phyloP scores from a whole-genome alignment of 495 filamentous ascomycete genomes.

The Ascodesmis nigricans region DNA sequence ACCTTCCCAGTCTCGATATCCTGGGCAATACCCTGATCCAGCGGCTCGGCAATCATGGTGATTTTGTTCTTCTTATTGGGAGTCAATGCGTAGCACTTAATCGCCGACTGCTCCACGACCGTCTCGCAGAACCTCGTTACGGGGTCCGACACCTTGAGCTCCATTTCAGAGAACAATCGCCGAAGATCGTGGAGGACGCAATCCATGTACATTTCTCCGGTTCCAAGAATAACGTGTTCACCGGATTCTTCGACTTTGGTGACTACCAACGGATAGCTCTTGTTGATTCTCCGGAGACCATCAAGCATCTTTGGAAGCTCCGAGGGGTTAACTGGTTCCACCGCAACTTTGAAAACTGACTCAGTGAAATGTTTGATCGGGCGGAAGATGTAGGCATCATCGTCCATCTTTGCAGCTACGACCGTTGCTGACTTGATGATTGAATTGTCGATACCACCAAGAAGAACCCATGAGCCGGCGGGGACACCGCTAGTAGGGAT shows the following conservation, averaged over 20 bases:
- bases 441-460: constrained; percentile 87
- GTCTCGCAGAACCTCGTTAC: constrained; percentile 97
- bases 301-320: constrained; percentile 99
- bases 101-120: constrained; percentile 88
- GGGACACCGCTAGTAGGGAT: constrained; percentile 78
- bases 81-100: constrained; percentile 92
- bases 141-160: constrained; percentile 92
- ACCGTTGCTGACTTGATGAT: constrained; percentile 96
- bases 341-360: constrained; percentile 91
- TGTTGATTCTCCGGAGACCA: constrained; percentile 87
- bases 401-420: constrained; percentile 55
- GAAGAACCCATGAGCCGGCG: constrained; percentile 81
- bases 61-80: constrained; percentile 99
- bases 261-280: constrained; percentile 81
- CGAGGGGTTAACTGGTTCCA: constrained; percentile 94
- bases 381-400: constrained; percentile 84
- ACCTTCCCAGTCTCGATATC: constrained; percentile 86
- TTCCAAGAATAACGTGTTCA: constrained; percentile 85
- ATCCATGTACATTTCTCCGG: constrained; percentile 96
- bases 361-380: constrained; percentile 89
- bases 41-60: constrained; percentile 89
- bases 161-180: constrained; percentile 92
- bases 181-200: constrained; percentile 92
- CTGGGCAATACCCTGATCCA: constrained; percentile 83
- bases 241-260: constrained; percentile 99